Evolutionary conservation across 2,329 filamentous ascomycete species (phyloP).

Genomic region (Xylariaceae sp.): DNA sequence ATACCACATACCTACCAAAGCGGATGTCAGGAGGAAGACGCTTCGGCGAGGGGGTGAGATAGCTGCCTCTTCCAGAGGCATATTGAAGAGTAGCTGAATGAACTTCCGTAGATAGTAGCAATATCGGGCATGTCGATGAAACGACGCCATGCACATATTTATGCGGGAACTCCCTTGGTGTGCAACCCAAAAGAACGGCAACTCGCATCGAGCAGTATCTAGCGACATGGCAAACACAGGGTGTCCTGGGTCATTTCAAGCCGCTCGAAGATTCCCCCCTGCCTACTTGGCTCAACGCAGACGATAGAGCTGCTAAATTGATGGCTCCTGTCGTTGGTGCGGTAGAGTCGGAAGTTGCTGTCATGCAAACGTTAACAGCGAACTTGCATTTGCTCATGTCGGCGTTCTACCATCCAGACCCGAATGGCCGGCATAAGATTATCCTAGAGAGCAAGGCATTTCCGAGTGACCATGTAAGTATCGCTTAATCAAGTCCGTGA

Average conservation of each 20-base stretch:
- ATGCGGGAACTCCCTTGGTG: constrained; percentile 79
- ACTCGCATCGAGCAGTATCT: constrained; percentile 72
- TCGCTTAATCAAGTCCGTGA: background rate
- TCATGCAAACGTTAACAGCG: constrained; percentile 80
- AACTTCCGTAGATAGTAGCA: constrained; percentile 37
- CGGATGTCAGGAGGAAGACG: constrained; percentile 40
- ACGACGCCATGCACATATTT: constrained; percentile 64
- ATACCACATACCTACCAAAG: constrained; percentile 40
- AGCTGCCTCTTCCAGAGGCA: constrained; percentile 27
- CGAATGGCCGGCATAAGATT: constrained; percentile 68
- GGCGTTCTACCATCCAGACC: constrained; percentile 75
- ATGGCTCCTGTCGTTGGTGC: constrained; percentile 77
- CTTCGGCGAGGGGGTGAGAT: constrained; percentile 33
- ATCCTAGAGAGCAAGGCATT: constrained; percentile 83
- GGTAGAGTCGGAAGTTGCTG: constrained; percentile 69
- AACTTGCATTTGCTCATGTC: constrained; percentile 80
- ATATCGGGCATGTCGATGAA: constrained; percentile 34
- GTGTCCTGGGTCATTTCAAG: constrained; percentile 78
- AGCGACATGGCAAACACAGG: constrained; percentile 76
- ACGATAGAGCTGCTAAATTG: constrained; percentile 67
- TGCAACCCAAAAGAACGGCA: constrained; percentile 71
- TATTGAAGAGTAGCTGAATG: constrained; percentile 28
- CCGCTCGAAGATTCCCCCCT: constrained; percentile 66
- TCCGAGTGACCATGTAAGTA: constrained; percentile 76
- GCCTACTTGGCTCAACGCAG: constrained; percentile 72